Evolutionary conservation across 2,329 filamentous ascomycete genomes (phyloP), one percentile per base, ranked within the genome.

Genomic region (Colletotrichum acutatum): DNA sequence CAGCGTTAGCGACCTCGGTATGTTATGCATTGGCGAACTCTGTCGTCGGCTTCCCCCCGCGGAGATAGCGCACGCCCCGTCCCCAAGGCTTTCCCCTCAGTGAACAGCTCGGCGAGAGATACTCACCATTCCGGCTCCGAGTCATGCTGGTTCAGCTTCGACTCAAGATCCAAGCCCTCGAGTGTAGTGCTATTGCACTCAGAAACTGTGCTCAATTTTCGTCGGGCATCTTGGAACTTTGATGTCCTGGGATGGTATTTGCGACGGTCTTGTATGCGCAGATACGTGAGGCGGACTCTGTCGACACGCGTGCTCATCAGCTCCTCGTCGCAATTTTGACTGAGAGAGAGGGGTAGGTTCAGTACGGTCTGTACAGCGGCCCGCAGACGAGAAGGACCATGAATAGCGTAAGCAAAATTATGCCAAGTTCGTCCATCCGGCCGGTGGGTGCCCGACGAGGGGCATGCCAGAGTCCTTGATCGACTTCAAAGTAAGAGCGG

Each of bases 151-250:
- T 68, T 58, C 1, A 67, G 30, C 14, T 58, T 34, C 49, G 71
- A 67, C 53, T 74, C 67, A 19, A 71, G 22, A 26, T 71, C 71
- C 74, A 57, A 65, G 54, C 71, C 56, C 46, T 56, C 70, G 46
- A 59, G 66, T 19, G 66, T 26, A 11, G 24, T 66, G 34, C 69
- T 28, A 68, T 74, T 76, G 46, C 75, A 76, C 16, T 79, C 79
- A 4, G 79, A 78, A 16, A 81, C 80, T 19, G 77, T 76, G 59
- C 74, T 79, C 22, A 81, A 75, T 61, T 81, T 81, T 46, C 75
- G 77, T 5, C 78, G 78, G 0, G 80, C 80, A 53, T 76, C 60
- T 49, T 63, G 61, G 46, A 75, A 66, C 22, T 63, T 52, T 14
- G 74, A 71, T 1, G 72, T 54, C 19, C 60, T 42, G 11, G 74